These are phyloP conservation scores for Cucumis hystrix DNA, from an alignment of 306 rosid species.

Conservation along the genomic window DNA sequence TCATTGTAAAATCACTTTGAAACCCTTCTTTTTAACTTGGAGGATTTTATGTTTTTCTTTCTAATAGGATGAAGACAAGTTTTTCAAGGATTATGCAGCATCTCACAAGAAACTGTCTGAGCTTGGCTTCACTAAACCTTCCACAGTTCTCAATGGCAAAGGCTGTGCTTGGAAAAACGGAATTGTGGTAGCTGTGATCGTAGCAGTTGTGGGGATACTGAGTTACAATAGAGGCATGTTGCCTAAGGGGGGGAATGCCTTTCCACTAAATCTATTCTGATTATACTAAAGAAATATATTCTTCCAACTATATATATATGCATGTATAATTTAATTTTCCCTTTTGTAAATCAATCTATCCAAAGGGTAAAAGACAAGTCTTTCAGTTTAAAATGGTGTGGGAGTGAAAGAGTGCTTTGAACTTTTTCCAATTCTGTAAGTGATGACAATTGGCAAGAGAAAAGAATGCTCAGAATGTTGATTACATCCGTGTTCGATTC, in stretches of 20 bases:
- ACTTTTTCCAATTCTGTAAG: neutral
- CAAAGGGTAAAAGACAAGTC: too few relatives aligned
- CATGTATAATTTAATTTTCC: neutral
- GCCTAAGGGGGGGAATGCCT: neutral
- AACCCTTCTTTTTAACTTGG: neutral
- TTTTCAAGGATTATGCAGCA: conserved; percentile 52
- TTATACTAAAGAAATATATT: too few relatives aligned
- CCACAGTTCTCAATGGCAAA: neutral
- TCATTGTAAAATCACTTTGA: neutral
- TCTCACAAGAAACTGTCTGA: conserved; percentile 85
- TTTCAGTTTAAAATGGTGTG: neutral
- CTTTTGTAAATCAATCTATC: neutral
- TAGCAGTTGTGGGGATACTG: conserved; percentile 23
- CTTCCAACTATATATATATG: too few relatives aligned
- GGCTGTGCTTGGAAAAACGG: conserved; percentile 10
- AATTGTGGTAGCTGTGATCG: conserved; percentile 19
- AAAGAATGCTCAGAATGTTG: too few relatives aligned
- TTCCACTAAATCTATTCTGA: neutral
- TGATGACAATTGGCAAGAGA: neutral
- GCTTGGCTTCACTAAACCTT: conserved; percentile 38
- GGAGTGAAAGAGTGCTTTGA: neutral
- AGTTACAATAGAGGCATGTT: conserved; percentile 7
- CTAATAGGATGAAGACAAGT: conserved; percentile 51
- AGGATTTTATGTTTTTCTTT: neutral
- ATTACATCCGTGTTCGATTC: too few relatives aligned